A percentile compares a stretch with the other conserved stretches of the same genome.
Evolutionary conservation across 805 yeast genomes (phyloP).

Genomic region (Starmerella apicola): DNA sequence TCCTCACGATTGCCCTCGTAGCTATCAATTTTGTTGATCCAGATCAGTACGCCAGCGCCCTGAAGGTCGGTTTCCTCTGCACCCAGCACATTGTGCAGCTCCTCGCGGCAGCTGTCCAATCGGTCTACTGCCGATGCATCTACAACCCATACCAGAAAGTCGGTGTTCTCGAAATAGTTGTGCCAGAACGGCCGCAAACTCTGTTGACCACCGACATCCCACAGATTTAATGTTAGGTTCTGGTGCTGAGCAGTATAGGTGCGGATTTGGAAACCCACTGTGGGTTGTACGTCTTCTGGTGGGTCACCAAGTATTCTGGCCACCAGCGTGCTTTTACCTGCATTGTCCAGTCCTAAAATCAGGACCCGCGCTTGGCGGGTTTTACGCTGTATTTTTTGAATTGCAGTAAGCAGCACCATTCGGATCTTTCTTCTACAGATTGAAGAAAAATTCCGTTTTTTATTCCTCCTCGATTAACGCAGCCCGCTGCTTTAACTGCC

Average conservation of each 20-base stretch:
- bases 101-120: slow-evolving; percentile 50
- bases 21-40: slow-evolving; percentile 62
- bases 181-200: slow-evolving; percentile 83
- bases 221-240: slow-evolving; percentile 28
- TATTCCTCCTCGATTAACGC: no score
- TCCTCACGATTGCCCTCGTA: slow-evolving; percentile 17
- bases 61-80: slow-evolving; percentile 48
- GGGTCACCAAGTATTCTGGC: slow-evolving; percentile 42
- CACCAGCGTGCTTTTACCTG: slow-evolving; percentile 83
- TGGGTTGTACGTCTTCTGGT: slow-evolving; percentile 55
- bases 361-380: slow-evolving; percentile 66
- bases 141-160: slow-evolving; percentile 74
- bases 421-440: no score
- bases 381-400: slow-evolving; percentile 69
- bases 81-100: slow-evolving; percentile 46
- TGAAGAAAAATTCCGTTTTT: no score
- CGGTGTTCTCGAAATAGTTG: slow-evolving; percentile 76
- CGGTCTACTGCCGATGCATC: slow-evolving; percentile 54
- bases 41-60: slow-evolving; percentile 54
- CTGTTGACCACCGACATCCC: slow-evolving; percentile 88
- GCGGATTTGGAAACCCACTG: slow-evolving; percentile 78
- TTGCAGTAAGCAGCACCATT: slow-evolving; percentile 78
- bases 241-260: slow-evolving; percentile 33
- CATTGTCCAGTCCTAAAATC: slow-evolving; percentile 74
- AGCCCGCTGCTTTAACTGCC: no score